phyloP scores from a whole-genome alignment of 768 basidiomycete species.

The Lactarius evosmus region DNA sequence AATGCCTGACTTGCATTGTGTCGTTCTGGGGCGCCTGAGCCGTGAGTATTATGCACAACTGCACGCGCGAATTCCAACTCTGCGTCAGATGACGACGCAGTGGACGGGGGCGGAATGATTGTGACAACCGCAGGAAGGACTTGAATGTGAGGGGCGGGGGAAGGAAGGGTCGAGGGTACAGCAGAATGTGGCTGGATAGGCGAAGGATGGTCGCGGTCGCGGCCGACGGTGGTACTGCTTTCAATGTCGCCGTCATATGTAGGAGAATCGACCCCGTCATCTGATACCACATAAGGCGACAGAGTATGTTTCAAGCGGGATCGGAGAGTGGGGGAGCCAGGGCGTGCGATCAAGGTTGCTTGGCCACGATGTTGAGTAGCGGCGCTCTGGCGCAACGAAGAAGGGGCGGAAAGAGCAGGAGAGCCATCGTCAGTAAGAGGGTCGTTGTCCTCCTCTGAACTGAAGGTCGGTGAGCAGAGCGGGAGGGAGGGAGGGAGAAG shows the following conservation, averaged over 20 bases:
- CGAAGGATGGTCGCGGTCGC: conserved; percentile 39
- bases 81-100: conserved; percentile 26
- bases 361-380: conserved; percentile 30
- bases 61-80: conserved; percentile 24
- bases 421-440: conserved; percentile 74
- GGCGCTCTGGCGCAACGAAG: conserved; percentile 28
- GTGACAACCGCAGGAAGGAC: conserved; percentile 20
- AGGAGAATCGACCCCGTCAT: conserved; percentile 78
- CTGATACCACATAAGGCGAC: conserved; percentile 43
- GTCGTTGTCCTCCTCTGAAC: conserved; percentile 87
- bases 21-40: conserved; percentile 27
- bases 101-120: conserved; percentile 13
- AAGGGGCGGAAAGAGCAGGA: conserved; percentile 48
- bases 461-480: conserved; percentile 36
- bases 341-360: conserved; percentile 11
- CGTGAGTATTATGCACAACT: conserved; percentile 4
- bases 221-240: conserved; percentile 62
- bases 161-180: conserved; percentile 28
- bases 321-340: conserved; percentile 27
- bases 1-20: conserved; percentile 37
- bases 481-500: conserved; percentile 26
- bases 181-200: conserved; percentile 31
- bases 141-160: conserved; percentile 16
- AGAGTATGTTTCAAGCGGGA: conserved; percentile 41
- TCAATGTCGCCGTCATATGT: conserved; percentile 92